Conservation (phyloP, 495 filamentous ascomycete genomes). For the Penicillium nucicola region DNA sequence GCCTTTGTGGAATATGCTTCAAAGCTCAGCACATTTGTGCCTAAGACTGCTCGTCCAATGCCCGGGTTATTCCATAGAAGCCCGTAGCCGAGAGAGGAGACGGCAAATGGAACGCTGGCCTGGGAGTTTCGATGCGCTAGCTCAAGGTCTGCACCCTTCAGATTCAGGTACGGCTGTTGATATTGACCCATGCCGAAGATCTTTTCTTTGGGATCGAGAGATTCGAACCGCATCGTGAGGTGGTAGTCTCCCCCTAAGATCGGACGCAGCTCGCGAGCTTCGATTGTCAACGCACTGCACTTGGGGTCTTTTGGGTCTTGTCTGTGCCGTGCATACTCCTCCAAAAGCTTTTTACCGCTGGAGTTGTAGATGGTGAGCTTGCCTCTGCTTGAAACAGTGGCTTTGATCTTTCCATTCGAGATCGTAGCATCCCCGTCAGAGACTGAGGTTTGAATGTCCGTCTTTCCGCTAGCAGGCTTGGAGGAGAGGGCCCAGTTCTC, state of each 20-base stretch:
- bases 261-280: constrained; percentile 54
- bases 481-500: constrained; percentile 52
- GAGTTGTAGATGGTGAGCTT: constrained; percentile 51
- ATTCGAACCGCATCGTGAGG: constrained; percentile 53
- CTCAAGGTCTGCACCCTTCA: constrained; percentile 56
- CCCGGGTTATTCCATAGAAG: constrained; percentile 59
- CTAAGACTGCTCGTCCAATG: constrained; percentile 53
- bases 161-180: constrained; percentile 53
- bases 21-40: constrained; percentile 56
- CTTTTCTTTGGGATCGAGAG: constrained; percentile 47
- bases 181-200: constrained; percentile 64
- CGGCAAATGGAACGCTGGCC: constrained; percentile 53
- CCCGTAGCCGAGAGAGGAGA: constrained; percentile 54
- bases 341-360: constrained; percentile 42
- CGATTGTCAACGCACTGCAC: constrained; percentile 49
- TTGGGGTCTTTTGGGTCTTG: constrained; percentile 50
- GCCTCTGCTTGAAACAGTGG: constrained; percentile 41
- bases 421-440: constrained; percentile 37
- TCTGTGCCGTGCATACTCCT: constrained; percentile 56
- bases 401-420: constrained; percentile 50
- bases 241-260: constrained; percentile 50
- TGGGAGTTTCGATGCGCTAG: constrained; percentile 61
- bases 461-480: constrained; percentile 14
- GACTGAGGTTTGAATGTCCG: constrained; percentile 18
- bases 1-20: constrained; percentile 51